These are phyloP conservation scores for Macrolepiota albuminosa DNA, from an alignment of 768 basidiomycete species.

Conservation along the genomic window DNA sequence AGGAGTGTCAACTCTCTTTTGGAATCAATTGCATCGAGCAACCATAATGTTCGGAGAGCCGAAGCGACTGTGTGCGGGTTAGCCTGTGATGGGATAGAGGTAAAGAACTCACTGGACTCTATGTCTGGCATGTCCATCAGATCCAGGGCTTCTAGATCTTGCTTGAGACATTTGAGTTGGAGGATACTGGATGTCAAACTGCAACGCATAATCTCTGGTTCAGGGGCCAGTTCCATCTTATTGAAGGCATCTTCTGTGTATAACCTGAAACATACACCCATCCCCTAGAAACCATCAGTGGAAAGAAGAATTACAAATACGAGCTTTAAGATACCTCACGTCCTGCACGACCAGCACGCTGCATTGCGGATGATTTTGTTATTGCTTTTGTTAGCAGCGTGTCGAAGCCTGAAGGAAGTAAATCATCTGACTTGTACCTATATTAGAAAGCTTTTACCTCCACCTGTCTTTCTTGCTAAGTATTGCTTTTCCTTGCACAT, in stretches of 20 bases:
- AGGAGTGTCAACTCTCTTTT: slow-evolving; percentile 60
- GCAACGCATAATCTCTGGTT: slow-evolving; percentile 90
- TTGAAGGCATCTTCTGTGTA: slow-evolving; percentile 84
- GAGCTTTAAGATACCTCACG: slow-evolving; percentile 58
- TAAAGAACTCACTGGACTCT: slow-evolving; percentile 59
- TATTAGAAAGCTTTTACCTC: slow-evolving; percentile 36
- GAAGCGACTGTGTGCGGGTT: slow-evolving; percentile 41
- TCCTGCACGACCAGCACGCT: slow-evolving; percentile 94
- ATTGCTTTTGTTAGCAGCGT: slow-evolving; percentile 78
- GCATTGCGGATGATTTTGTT: slow-evolving; percentile 86
- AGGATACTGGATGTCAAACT: slow-evolving; percentile 80
- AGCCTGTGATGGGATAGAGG: background rate
- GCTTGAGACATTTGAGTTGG: slow-evolving; percentile 80
- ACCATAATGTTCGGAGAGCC: slow-evolving; percentile 67
- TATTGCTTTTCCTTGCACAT: slow-evolving; percentile 94
- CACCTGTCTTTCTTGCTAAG: slow-evolving; percentile 61
- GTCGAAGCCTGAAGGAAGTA: slow-evolving; percentile 67
- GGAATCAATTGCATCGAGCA: slow-evolving; percentile 74
- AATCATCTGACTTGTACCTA: background rate
- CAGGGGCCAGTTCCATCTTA: slow-evolving; percentile 55
- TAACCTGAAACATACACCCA: slow-evolving; percentile 85
- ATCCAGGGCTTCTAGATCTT: slow-evolving; percentile 75
- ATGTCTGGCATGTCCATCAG: slow-evolving; percentile 85
- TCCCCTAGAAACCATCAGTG: slow-evolving; percentile 40
- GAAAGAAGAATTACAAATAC: background rate